Evolutionary conservation across 2,329 filamentous ascomycete species (phyloP), one percentile per base, ranked within the genome.

Genomic region (Xylariaceae sp.): DNA sequence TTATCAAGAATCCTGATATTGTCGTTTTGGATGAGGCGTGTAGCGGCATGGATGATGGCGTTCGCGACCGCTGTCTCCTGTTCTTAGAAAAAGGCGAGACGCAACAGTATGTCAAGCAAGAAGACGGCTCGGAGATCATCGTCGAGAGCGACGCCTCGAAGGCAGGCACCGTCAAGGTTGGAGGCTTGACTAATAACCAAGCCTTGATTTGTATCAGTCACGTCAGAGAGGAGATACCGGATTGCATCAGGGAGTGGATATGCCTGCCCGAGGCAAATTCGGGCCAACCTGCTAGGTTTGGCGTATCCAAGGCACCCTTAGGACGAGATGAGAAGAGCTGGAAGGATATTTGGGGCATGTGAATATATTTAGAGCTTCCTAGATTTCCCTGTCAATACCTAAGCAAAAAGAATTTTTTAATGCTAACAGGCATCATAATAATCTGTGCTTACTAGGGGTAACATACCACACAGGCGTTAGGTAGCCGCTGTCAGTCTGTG

Each of bases 201-300:
- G 92, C 92, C 0, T 75, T 99, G 51, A 82, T 98, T n/a, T 91
- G 93, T 61, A 93, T 98, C 57, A 95, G 91, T 59, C 95, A 99
- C 75, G 81, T 93, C 58, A 87, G 87, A 60, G 92, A 96, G 66
- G 95, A 99, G 73, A 89, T 98, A 9, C 95, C 95, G 0, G 87
- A 88, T 48, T 88, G 87, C 63, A 83, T 97, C 20, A 78, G 91
- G 45, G 86, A 96, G 70, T 98, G 90, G 89, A 79, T 98, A 48
- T 93, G 90, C 70, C 77, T 97, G 26, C 92, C 93, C 1, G 89
- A 93, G 73, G 81, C 88, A 2, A 89, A 88, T 50, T 84, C 84
- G 1, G 82, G 83, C 1, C 65, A 69, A 32, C 74, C 81, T 16
- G 86, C 89, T 9, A 79, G 88, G 51, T 86, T 88, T 66, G 90